Base-by-base conservation (phyloP, 2,329 filamentous ascomycete species). In the Penicillium psychrosexuale region DNA sequence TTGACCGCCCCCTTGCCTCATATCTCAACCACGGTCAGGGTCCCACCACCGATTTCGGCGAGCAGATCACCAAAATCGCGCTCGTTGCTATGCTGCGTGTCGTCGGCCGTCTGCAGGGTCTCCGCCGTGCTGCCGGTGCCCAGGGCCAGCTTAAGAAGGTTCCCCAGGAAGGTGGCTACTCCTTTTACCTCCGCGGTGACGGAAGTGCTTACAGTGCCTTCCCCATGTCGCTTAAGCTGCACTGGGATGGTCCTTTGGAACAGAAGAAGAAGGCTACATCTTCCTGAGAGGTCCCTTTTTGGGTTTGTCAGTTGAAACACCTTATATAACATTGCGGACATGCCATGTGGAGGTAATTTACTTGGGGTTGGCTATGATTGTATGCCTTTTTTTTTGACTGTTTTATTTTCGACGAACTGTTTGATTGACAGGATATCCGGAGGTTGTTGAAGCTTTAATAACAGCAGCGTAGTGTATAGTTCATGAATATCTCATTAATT, bases 91-190 rank as follows among this genome's bases (percentile, higher is more conserved):
- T 90, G 78, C 82, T 91, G 70, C 82, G 87, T 45, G 81, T 82
- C 0, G 72, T 90, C 2, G 88, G 87, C 64, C 75, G 79, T 55
- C 76, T 84, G 61, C 78, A 82, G 61, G 84, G 84, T 51, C 69
- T 91, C 11, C 76, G 84, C 6, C 78, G 84, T 30, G 84, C 83
- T 0, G 75, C 82, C 0, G 88, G 88, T 0, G 73, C 81, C 0
- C 84, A 88, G 71, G 88, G 88, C 0, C 74, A 84, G 66, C 69
- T 91, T 60, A 89, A 89, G 78, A 87, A 83, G 75, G 77, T 90
- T 2, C 72, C 77, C 0, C 77, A 78, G 8, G 75, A 78, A 0
- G 82, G 79, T 0, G 83, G 82, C 0, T 81, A 80, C 68, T 82
- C 77, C 9, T 73, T 82, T 7, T 90, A 89, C 68, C 75, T 90